These are phyloP conservation scores for Talaromyces islandicus DNA, from an alignment of 2,329 filamentous ascomycete species.

Conservation along the genomic window DNA sequence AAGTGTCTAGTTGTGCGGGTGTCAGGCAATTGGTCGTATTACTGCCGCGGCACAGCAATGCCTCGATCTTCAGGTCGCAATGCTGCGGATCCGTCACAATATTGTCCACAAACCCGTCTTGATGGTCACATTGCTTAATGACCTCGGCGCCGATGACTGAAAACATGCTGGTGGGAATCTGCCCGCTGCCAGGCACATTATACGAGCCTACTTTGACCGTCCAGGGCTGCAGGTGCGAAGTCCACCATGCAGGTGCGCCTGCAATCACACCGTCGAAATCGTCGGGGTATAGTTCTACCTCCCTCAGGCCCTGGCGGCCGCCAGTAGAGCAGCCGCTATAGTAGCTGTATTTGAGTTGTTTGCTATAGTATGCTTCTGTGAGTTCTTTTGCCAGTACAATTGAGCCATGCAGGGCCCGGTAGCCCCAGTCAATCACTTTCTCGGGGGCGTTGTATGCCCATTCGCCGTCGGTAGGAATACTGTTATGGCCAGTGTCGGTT, in stretches of 20 bases:
- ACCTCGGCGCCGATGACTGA: constrained; percentile 40
- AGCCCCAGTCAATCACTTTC: constrained; percentile 2
- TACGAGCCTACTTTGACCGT: constrained; percentile 41
- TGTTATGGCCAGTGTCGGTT: constrained; percentile 1
- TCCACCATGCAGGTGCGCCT: constrained; percentile 46
- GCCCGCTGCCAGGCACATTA: constrained; percentile 45
- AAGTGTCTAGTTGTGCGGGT: constrained; percentile 36
- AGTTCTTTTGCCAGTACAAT: background rate
- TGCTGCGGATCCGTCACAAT: constrained; percentile 44
- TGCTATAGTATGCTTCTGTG: background rate
- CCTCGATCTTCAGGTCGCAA: constrained; percentile 34
- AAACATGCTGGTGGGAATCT: constrained; percentile 37
- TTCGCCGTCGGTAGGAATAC: background rate
- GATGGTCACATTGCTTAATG: constrained; percentile 45
- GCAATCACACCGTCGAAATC: constrained; percentile 4
- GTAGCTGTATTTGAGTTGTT: background rate
- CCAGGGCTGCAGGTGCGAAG: constrained; percentile 40
- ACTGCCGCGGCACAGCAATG: constrained; percentile 25
- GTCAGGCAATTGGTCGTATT: constrained; percentile 37
- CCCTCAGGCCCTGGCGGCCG: constrained; percentile 1
- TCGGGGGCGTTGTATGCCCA: background rate
- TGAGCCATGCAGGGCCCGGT: constrained; percentile 1
- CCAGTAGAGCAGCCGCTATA: constrained; percentile 4
- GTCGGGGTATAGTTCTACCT: background rate
- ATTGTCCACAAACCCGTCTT: constrained; percentile 46